Evolutionary conservation across 2,329 filamentous ascomycete species (phyloP), one percentile per base, ranked within the genome.

Genomic region (Aureobasidium sp.): DNA sequence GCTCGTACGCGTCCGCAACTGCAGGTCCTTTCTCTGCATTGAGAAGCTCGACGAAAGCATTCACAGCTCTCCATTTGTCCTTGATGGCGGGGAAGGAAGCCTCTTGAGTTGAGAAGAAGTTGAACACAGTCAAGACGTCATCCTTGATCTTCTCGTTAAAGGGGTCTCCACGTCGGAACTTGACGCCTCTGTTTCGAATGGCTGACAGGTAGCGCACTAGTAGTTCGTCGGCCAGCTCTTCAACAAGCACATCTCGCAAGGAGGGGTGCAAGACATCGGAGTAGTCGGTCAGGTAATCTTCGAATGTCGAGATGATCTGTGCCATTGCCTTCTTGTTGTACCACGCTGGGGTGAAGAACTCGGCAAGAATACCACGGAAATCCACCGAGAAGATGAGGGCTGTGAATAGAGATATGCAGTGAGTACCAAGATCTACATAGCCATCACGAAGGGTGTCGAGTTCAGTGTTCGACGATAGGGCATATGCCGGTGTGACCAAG

Each of bases 131-230:
- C 41, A 89, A 79, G 50, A 98, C 83, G 67, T 98, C 93, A 70
- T 94, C 88, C 71, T 89, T 90, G 72, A 97, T 85, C 72, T 95
- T 95, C 59, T 95, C 89, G 55, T 86, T 85, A 73, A 90, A 96
- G 2, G 88, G 88, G 62, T 98, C 93, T 34, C 80, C 71, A 57
- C 90, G 84, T 56, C 85, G 84, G 77, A 98, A 95, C 66, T 90
- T 91, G 63, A 86, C 90, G 12, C 40, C 53, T 68, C 87, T 88
- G 77, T 98, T 98, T 68, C 87, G 86, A 25, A 97, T 87, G 35
- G 83, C 79, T 35, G 79, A 80, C 10, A 98, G 80, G 68, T 98
- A 98, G 54, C 84, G 81, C 22, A 90, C 80, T 3, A 98, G 83
- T 14, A 98, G 79, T 70, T 95, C 88, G 71, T 97, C 89, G 57